Base-by-base conservation (phyloP, 495 filamentous ascomycete genomes). In the Talaromyces proteolyticus region DNA sequence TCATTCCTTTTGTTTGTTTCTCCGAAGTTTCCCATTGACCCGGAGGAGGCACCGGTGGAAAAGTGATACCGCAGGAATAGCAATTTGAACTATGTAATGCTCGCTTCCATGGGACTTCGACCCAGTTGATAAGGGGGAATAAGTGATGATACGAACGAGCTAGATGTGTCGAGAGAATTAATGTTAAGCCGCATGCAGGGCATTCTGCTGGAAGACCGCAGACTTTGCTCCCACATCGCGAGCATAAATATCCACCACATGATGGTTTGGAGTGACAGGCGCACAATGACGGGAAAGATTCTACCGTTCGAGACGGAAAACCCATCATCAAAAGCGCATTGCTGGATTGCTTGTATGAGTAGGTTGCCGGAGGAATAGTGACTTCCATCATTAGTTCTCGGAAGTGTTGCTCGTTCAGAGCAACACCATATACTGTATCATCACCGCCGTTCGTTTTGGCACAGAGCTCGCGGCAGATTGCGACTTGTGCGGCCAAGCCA, bases 291-390 rank as follows among this genome's bases (percentile, higher is more conserved):
- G 85, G 81, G 19, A 67, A 71, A 14, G 79, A 71, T 49, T 89
- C 88, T 44, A 91, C 81, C n/a, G 86, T 86, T 14, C 93, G 82
- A 41, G 86, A 91, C n/a, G 93, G 93, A 57, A 99, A 99, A 3
- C 93, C 94, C 94, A 97, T 97, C 87, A 91, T 94, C 12, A 99
- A 77, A 24, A 97, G 74, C 21, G 87, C 87, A 34, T 86, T 85
- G 41, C 81, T 77, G 52, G 75, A 79, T 57, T 84, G 79, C 59
- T 84, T 82, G 26, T 79, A 67, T 0, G 82, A 76, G 42, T 86
- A 80, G 4, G 88, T 85, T 17, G 87, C 84, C 2, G 93, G 94
- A 2, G 93, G 93, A 7, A 88, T 95, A 6, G 92, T 97, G 34
- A 86, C 79, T 26, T 84, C 82, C 68, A 97, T 82, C 51, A 97